Percentiles rank a stretch among this genome's conserved stretches.
Evolutionary conservation across 768 basidiomycete genomes (phyloP).

Genomic region (Albatrellus ellisii): DNA sequence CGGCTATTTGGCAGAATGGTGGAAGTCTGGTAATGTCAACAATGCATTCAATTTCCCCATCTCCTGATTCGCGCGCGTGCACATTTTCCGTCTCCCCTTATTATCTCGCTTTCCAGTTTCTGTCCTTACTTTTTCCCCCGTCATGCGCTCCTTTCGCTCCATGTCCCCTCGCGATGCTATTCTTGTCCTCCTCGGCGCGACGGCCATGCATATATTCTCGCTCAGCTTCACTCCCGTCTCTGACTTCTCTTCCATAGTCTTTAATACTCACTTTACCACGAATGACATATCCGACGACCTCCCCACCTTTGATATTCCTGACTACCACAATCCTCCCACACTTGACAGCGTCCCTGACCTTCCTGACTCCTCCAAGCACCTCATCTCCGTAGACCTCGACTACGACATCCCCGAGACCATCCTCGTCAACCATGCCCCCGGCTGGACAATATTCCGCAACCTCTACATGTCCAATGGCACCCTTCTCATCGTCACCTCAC

Average conservation of each 20-base stretch:
- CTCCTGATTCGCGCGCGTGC: too few species aligned
- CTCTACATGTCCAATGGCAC: constrained; percentile 81
- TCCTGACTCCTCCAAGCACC: not conserved
- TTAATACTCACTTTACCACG: constrained; percentile 15
- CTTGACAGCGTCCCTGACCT: not conserved
- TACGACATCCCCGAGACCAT: constrained; percentile 35
- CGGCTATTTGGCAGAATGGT: too few species aligned
- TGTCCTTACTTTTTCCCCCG: constrained; percentile 5
- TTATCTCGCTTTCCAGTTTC: too few species aligned
- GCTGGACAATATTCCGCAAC: constrained; percentile 78
- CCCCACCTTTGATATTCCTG: too few species aligned
- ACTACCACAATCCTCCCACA: not conserved
- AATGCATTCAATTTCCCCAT: too few species aligned
- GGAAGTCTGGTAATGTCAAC: too few species aligned
- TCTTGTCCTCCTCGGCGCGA: constrained; percentile 44
- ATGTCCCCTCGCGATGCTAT: constrained; percentile 44
- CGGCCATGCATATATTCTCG: constrained; percentile 39
- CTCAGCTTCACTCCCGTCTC: constrained; percentile 19
- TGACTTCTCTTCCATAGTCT: constrained; percentile 2
- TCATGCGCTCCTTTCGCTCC: constrained; percentile 25
- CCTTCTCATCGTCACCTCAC: constrained; percentile 49
- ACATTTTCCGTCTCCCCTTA: too few species aligned
- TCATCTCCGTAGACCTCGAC: not conserved
- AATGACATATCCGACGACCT: not conserved
- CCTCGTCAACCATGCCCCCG: constrained; percentile 54